Base-by-base conservation (phyloP, 2,329 filamentous ascomycete genomes). In the Sclerotinia glacialis region DNA sequence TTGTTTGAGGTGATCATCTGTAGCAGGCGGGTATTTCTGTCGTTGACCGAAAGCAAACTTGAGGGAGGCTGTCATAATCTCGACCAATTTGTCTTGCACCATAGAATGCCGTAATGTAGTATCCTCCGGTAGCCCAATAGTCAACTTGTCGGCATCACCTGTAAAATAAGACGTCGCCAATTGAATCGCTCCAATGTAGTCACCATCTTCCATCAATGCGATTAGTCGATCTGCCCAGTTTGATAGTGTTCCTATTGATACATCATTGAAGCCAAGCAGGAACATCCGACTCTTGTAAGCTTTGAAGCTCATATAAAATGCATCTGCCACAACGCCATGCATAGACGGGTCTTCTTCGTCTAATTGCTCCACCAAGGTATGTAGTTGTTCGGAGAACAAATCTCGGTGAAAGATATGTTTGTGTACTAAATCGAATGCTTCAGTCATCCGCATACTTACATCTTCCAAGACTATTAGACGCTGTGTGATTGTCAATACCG, bases 301-400 rank as follows among this genome's bases (percentile, higher is more conserved):
- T 74, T 91, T 92, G 78, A 98, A 94, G 78, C 94, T 97, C 92
- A 98, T 98, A 76, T 94, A 94, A 73, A 97, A 99, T 0, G 93
- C 95, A 81, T 99, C 95, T 9, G 94, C 94, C 58, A 98, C 92
- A 11, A 98, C 93, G 2, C 94, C 94, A 78, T 98, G 95, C 88
- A 98, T 90, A 0, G 92, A 91, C 0, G 86, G 83, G 73, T 97
- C 93, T 67, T 93, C 88, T 71, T 96, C 93, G 70, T 97, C 90
- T 23, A 95, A 82, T 68, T 93, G 89, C 77, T 98, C 95, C 28
- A 99, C 92, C 7, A 98, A 84, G 23, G 82, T 85, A 73, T 92
- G 89, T 16, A 99, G 81, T 75, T 98, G 95, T 34, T 86, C 85
- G 0, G 94, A 97, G 77, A 98, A 99, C 21, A 96, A 79, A 75